These are phyloP conservation scores for Hypocreales sp. DNA, from an alignment of 2,329 filamentous ascomycete genomes.

Conservation along the genomic window DNA sequence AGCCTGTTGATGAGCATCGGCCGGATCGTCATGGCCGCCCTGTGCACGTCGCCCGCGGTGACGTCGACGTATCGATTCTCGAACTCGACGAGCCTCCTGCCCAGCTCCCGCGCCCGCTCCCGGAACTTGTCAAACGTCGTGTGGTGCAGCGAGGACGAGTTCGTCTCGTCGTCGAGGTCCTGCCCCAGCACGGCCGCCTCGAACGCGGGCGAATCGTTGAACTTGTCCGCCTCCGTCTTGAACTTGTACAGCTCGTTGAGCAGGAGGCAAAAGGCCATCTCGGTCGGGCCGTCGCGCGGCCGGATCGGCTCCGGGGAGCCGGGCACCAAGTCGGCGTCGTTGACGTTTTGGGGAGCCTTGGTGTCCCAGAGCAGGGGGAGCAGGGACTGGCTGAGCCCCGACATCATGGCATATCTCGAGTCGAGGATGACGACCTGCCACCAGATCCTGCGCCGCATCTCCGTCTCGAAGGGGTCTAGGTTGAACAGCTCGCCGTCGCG, in stretches of 20 bases:
- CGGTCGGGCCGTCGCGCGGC: conserved; percentile 39
- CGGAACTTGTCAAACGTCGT: conserved; percentile 24
- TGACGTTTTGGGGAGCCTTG: conserved; percentile 38
- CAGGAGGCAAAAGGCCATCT: conserved; percentile 42
- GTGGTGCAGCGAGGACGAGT: conserved; percentile 4
- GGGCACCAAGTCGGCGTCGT: conserved; percentile 42
- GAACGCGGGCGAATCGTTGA: conserved; percentile 26
- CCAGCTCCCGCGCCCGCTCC: conserved; percentile 24
- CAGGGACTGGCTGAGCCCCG: conserved; percentile 37
- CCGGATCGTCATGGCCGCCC: conserved; percentile 31
- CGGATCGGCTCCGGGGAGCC: conserved; percentile 33
- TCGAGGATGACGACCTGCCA: conserved; percentile 48
- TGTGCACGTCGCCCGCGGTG: conserved; percentile 34
- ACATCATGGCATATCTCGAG: conserved; percentile 38
- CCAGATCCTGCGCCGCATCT: conserved; percentile 54
- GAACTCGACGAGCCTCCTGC: conserved; percentile 25
- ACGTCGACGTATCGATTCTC: conserved; percentile 35
- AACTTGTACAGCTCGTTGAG: conserved; percentile 33
- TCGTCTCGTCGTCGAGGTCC: conserved; percentile 16
- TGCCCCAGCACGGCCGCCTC: conserved; percentile 33
- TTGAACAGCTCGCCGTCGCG: conserved; percentile 41
- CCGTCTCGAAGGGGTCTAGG: conserved; percentile 45
- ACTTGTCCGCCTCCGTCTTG: conserved; percentile 26
- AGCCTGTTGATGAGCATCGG: conserved; percentile 33
- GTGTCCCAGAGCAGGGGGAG: conserved; percentile 40